Base-by-base conservation (phyloP, 192 early-diverging fungal species). In the Linnemannia zychae region DNA sequence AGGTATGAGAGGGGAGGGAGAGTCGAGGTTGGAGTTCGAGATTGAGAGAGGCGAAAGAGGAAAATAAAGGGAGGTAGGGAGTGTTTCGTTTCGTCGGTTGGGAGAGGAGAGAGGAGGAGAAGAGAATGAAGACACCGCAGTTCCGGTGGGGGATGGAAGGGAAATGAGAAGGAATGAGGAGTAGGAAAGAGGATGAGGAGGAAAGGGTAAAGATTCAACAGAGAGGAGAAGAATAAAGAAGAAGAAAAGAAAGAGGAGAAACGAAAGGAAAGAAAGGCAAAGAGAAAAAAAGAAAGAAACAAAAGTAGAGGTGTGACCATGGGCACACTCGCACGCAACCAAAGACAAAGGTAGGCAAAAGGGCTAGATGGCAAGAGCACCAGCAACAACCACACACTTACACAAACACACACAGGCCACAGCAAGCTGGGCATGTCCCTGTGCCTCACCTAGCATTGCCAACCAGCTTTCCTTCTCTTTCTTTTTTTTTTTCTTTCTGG, bases 201-300 rank as follows among this genome's bases (percentile, higher is more conserved):
- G 71, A 33, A 38, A 71, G 68, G 37, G 22, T 34, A 4, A 31
- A 50, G 50, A 70, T 74, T 75, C 49, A 38, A 63, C 63, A 67
- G 53, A 31, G 48, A 36, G 22, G 28, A 70, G 40, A 65, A 72
- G 70, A 68, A 50, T 44, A 65, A 68, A 52, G 38, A 57, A 69
- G 36, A 46, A 81, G 49, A 48, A 28, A 63, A 70, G 68, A 47
- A 65, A 52, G 74, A 57, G 67, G 22, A 52, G 65, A 67, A 71
- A 67, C 22, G 70, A 63, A 28, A 66, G 52, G 34, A 75, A 49
- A 71, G 67, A 24, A 38, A 63, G 67, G 33, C 5, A 40, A 22
- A 40, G 67, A 13, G 48, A 44, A 22, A 53, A 49, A 9, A 67
- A 53, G 33, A 38, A 34, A 28, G 24, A 12, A 24, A 31, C 11